Conservation (phyloP, 2,329 filamentous ascomycete genomes). For the Hymenotorrendiella dingleyae region DNA sequence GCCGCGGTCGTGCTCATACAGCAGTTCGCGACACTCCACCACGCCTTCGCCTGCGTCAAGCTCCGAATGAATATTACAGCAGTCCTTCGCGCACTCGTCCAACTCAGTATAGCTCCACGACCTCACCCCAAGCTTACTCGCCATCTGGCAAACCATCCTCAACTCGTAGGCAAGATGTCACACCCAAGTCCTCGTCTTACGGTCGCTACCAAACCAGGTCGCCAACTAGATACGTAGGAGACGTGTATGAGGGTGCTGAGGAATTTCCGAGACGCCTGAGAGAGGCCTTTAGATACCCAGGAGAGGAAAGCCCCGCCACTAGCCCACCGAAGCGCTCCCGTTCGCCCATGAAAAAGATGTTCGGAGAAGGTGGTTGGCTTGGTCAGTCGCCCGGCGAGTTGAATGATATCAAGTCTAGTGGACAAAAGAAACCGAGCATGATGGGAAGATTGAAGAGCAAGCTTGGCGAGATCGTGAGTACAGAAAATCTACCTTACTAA, state of each 20-base stretch:
- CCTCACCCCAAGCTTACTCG: neutral
- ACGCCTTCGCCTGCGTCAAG: too few species aligned
- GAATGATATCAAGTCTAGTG: slow-evolving; percentile 5
- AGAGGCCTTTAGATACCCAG: neutral
- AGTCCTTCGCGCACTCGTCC: too few species aligned
- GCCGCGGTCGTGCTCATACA: neutral
- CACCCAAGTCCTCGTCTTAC: neutral
- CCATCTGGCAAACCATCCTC: neutral
- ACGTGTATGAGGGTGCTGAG: slow-evolving; percentile 20
- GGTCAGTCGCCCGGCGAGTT: slow-evolving; percentile 21
- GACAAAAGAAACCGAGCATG: slow-evolving; percentile 21
- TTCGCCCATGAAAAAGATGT: slow-evolving; percentile 32
- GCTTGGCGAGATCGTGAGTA: slow-evolving; percentile 28
- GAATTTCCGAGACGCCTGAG: neutral
- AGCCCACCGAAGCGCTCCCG: slow-evolving; percentile 24
- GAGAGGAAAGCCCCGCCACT: neutral
- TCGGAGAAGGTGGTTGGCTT: slow-evolving; percentile 30
- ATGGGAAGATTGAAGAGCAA: slow-evolving; percentile 27
- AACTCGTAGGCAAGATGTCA: neutral
- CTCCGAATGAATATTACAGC: too few species aligned
- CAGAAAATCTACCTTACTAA: too few species aligned
- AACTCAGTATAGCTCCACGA: too few species aligned
- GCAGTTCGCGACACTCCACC: too few species aligned
- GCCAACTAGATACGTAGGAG: slow-evolving; percentile 13
- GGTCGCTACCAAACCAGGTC: slow-evolving; percentile 13